phyloP scores from a whole-genome alignment of 2,329 filamentous ascomycete genomes.

The Ceratocystis smalleyi region DNA sequence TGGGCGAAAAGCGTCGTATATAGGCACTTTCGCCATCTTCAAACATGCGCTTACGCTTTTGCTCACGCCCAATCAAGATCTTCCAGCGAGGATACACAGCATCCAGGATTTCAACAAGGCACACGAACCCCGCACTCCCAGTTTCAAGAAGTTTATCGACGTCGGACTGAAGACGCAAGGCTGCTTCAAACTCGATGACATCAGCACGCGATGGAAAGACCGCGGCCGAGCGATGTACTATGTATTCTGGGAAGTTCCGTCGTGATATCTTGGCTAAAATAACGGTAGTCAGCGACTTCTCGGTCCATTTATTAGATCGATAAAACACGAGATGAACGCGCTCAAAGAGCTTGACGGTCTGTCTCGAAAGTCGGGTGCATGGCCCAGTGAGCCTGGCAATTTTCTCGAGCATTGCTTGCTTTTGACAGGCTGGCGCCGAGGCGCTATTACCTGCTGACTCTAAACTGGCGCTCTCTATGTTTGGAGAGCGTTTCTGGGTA shows the following conservation, averaged over 20 bases:
- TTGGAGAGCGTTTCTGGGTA: not conserved
- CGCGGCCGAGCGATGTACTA: slow-evolving; percentile 76
- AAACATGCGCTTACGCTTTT: slow-evolving; percentile 62
- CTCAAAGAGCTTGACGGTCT: slow-evolving; percentile 69
- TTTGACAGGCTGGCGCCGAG: not conserved
- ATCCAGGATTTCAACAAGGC: slow-evolving; percentile 57
- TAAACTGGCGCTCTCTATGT: slow-evolving; percentile 22
- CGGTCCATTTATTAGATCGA: slow-evolving; percentile 88
- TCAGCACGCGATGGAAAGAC: slow-evolving; percentile 66
- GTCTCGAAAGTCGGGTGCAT: slow-evolving; percentile 63
- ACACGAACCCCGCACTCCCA: slow-evolving; percentile 52
- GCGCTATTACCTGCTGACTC: slow-evolving; percentile 6
- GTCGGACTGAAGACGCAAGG: slow-evolving; percentile 63
- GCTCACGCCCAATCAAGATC: slow-evolving; percentile 56
- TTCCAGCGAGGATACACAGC: slow-evolving; percentile 71
- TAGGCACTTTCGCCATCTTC: slow-evolving; percentile 78
- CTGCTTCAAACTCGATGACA: slow-evolving; percentile 77
- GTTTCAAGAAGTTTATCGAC: slow-evolving; percentile 74
- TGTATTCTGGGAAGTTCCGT: slow-evolving; percentile 75
- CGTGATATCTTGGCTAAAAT: slow-evolving; percentile 82
- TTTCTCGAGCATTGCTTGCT: slow-evolving; percentile 42
- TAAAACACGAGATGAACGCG: slow-evolving; percentile 94
- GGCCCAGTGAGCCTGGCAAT: slow-evolving; percentile 65
- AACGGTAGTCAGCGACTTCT: slow-evolving; percentile 88
- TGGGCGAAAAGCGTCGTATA: slow-evolving; percentile 73